Percentiles rank a stretch among this genome's conserved stretches.
These are phyloP conservation scores for Tulasnella sp. DNA, from an alignment of 768 basidiomycete genomes.

Conservation along the genomic window DNA sequence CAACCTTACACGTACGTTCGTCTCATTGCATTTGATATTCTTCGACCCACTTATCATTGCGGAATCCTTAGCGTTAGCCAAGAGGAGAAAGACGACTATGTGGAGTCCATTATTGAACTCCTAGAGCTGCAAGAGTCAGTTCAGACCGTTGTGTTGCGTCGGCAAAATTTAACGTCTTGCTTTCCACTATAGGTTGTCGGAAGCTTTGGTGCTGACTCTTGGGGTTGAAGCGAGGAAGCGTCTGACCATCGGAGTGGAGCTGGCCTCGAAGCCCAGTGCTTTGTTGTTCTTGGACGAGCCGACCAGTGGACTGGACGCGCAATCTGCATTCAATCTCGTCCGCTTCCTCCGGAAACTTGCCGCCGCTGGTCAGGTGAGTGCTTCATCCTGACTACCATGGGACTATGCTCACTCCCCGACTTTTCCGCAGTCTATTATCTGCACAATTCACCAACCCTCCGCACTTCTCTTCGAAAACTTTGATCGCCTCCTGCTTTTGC, in stretches of 20 bases:
- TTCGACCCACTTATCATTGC: no score
- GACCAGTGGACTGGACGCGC: constrained; percentile 51
- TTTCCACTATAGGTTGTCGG: neutral
- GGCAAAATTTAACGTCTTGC: neutral
- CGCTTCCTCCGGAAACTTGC: constrained; percentile 33
- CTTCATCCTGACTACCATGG: neutral
- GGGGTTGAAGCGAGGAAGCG: constrained; percentile 35
- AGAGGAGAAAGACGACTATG: constrained; percentile 31
- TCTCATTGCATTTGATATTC: neutral
- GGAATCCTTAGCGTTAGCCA: neutral
- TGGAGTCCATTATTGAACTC: constrained; percentile 35
- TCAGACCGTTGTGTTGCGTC: neutral
- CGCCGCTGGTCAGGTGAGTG: constrained; percentile 30
- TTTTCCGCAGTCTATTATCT: constrained; percentile 25
- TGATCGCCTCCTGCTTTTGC: constrained; percentile 41
- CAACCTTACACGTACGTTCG: constrained; percentile 29
- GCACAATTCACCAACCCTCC: constrained; percentile 43
- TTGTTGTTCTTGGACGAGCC: constrained; percentile 85
- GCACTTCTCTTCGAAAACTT: constrained; percentile 81
- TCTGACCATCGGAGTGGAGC: constrained; percentile 45
- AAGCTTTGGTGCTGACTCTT: constrained; percentile 24
- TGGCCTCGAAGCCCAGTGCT: constrained; percentile 54
- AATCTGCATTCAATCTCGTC: constrained; percentile 34
- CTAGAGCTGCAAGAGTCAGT: constrained; percentile 33
- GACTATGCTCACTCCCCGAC: neutral